phyloP scores from a whole-genome alignment of 2,329 filamentous ascomycete species.

The Cercospora sp. region DNA sequence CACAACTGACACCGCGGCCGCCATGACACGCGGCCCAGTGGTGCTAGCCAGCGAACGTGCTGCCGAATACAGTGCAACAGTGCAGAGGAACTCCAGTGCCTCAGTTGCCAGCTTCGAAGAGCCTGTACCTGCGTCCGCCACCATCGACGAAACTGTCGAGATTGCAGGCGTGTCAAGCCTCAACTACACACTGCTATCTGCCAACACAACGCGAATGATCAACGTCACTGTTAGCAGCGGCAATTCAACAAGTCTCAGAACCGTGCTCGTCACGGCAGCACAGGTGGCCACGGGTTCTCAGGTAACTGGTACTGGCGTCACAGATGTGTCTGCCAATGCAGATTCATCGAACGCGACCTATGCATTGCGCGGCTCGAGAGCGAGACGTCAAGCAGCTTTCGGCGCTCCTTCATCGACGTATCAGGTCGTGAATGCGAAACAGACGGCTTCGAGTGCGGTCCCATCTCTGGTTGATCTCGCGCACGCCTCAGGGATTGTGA shows the following conservation, averaged over 20 bases:
- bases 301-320: background rate
- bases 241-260: conserved; percentile 5
- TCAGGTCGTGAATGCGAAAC: background rate
- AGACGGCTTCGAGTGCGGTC: background rate
- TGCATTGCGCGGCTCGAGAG: background rate
- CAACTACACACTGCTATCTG: background rate
- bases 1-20: background rate
- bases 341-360: background rate
- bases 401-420: background rate
- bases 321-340: background rate
- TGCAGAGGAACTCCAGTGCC: background rate
- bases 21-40: background rate
- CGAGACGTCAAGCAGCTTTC: background rate
- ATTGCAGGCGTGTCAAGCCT: background rate
- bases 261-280: conserved; percentile 1
- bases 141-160: background rate
- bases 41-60: conserved; percentile 8
- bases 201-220: conserved; percentile 1
- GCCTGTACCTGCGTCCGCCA: background rate
- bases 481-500: background rate
- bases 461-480: background rate
- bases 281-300: background rate
- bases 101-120: background rate
- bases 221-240: background rate
- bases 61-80: conserved; percentile 5